Percentiles rank a stretch among this genome's conserved stretches.
phyloP scores from a whole-genome alignment of 306 rosid species.

The Corylus americana region DNA sequence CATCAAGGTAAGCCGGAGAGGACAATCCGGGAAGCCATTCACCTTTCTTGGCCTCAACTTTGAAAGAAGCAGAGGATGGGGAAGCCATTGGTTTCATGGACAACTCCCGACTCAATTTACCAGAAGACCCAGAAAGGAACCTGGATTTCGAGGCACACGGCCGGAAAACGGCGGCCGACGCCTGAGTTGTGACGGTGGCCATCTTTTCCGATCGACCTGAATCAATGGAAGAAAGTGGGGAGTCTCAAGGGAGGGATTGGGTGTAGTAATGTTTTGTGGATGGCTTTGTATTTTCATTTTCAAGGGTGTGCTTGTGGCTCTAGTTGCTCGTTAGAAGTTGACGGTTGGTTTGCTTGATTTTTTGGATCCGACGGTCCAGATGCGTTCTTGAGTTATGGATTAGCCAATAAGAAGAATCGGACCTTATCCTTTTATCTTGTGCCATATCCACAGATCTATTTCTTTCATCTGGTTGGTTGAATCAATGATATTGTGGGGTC shows the following conservation, averaged over 20 bases:
- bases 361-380: conserved; percentile 48
- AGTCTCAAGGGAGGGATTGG: conserved; percentile 8
- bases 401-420: conserved; percentile 35
- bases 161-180: conserved; percentile 82
- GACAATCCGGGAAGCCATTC: conserved; percentile 95
- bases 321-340: conserved; percentile 17
- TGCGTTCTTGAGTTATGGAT: conserved; percentile 19
- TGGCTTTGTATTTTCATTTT: conserved; percentile 46
- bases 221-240: background rate
- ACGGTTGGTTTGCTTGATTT: conserved; percentile 52
- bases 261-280: conserved; percentile 25
- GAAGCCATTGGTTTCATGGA: conserved; percentile 50
- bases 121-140: conserved; percentile 71
- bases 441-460: conserved; percentile 59
- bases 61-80: conserved; percentile 53
- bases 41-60: conserved; percentile 88
- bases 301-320: conserved; percentile 57
- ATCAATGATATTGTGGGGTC: conserved; percentile 55
- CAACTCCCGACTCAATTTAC: conserved; percentile 63
- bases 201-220: conserved; percentile 42
- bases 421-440: conserved; percentile 85
- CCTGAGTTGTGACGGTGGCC: conserved; percentile 93
- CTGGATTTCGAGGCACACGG: conserved; percentile 62
- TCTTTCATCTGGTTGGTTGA: conserved; percentile 52
- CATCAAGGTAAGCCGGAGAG: conserved; percentile 77